These are phyloP conservation scores for Trifolium subterraneum DNA, from an alignment of 306 rosid genomes.

Conservation along the genomic window DNA sequence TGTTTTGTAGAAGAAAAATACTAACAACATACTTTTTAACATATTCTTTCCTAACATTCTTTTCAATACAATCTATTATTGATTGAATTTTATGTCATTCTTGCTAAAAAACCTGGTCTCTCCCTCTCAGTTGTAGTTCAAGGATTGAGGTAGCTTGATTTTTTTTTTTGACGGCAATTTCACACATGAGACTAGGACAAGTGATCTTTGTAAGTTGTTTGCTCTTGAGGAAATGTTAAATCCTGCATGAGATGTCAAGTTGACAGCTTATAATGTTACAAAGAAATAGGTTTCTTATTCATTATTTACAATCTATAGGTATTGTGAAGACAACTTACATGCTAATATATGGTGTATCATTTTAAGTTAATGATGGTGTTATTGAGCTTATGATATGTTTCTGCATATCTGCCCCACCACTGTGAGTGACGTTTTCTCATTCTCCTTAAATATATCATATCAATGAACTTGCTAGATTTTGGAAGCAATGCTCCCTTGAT, in stretches of 20 bases:
- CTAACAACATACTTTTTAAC: slow-evolving; percentile 1
- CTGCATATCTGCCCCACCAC: slow-evolving; percentile 16
- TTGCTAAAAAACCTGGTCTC: background rate
- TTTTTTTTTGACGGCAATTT: slow-evolving; percentile 17
- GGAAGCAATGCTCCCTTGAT: background rate
- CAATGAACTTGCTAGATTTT: background rate
- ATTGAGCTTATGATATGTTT: slow-evolving; percentile 2
- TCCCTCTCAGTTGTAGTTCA: background rate
- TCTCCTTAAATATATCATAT: background rate
- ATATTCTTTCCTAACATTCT: background rate
- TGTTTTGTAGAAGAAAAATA: background rate
- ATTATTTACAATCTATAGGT: background rate
- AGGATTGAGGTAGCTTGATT: slow-evolving; percentile 37
- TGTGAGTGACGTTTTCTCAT: slow-evolving; percentile 1
- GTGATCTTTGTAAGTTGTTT: slow-evolving; percentile 7
- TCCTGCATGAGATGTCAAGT: slow-evolving; percentile 22
- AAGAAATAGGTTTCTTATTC: background rate
- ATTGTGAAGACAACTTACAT: background rate
- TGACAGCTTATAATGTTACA: background rate
- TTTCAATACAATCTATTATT: background rate
- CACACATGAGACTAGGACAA: slow-evolving; percentile 11
- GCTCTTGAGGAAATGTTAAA: slow-evolving; percentile 28
- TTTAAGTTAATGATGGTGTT: background rate
- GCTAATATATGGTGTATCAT: background rate
- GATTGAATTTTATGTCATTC: background rate